A percentile compares a stretch with the other conserved stretches of the same genome.
These are phyloP conservation scores for Oxyria digyna DNA, from an alignment of 148 eudicot species.

Conservation along the genomic window DNA sequence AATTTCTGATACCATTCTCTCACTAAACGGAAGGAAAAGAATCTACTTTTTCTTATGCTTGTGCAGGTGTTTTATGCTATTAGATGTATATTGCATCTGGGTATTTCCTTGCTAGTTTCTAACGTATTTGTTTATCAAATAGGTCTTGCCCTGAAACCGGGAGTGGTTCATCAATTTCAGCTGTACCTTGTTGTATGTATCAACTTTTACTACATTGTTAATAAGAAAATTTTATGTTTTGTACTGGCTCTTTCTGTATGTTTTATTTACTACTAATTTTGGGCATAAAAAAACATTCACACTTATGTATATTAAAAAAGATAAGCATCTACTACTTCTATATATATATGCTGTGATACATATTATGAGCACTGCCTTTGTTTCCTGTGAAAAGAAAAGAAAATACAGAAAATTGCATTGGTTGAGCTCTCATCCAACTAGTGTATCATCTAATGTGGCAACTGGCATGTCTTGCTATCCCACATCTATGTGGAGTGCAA, in stretches of 20 bases:
- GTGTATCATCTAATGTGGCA: too few species aligned
- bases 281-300: background rate
- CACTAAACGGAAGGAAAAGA: background rate
- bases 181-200: constrained; percentile 43
- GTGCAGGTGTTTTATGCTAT: background rate
- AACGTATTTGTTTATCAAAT: constrained; percentile 12
- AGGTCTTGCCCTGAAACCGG: constrained; percentile 92
- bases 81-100: background rate
- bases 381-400: too few species aligned
- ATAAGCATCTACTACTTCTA: background rate
- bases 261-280: background rate
- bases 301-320: background rate
- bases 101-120: background rate
- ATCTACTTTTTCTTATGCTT: too few species aligned
- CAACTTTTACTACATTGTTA: background rate
- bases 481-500: too few species aligned
- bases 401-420: too few species aligned
- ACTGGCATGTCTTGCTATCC: too few species aligned
- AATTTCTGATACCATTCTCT: background rate
- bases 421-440: too few species aligned
- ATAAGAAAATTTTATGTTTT: background rate
- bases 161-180: constrained; percentile 69
- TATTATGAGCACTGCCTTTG: too few species aligned
- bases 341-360: background rate
- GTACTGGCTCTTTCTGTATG: background rate